Percentiles rank a stretch among this genome's conserved stretches.
These are phyloP conservation scores for Wickerhamiella spandovensis DNA, from an alignment of 805 yeast species.

Conservation along the genomic window DNA sequence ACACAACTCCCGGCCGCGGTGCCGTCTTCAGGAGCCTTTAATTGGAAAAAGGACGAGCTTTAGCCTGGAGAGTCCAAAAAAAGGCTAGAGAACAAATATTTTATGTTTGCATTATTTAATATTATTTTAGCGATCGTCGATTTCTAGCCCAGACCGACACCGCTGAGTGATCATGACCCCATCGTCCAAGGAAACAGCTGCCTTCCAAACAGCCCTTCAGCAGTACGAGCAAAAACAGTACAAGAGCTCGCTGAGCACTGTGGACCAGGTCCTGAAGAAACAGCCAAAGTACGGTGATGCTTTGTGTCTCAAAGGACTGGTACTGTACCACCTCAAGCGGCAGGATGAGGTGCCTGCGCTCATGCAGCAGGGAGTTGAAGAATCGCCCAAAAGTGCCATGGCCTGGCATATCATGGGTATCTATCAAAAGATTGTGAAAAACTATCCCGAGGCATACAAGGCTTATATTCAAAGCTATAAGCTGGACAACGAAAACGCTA, in stretches of 20 bases:
- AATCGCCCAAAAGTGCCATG: constrained; percentile 49
- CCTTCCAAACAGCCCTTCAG: constrained; percentile 69
- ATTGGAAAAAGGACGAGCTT: no score
- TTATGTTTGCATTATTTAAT: no score
- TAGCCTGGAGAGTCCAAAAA: no score
- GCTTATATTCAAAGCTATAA: constrained; percentile 65
- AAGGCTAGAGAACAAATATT: no score
- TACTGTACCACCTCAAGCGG: constrained; percentile 43
- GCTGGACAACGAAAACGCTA: constrained; percentile 65
- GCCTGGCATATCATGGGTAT: constrained; percentile 80
- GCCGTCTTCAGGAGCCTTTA: no score
- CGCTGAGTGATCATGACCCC: neutral
- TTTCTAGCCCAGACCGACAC: neutral
- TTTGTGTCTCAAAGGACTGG: constrained; percentile 71
- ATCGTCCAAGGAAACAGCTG: constrained; percentile 51
- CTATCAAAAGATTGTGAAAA: constrained; percentile 54
- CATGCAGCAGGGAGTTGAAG: constrained; percentile 46
- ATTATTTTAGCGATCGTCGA: no score
- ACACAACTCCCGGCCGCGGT: no score
- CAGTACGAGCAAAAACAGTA: constrained; percentile 77
- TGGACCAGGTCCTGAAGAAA: constrained; percentile 67
- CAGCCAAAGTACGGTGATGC: constrained; percentile 67
- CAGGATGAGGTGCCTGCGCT: constrained; percentile 49
- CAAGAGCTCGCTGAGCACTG: constrained; percentile 65
- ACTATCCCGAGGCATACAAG: constrained; percentile 64